Evolutionary conservation across 108 stramenopile species (phyloP), one percentile per base, ranked within the genome.

Genomic region (Licmophora abbreviata): DNA sequence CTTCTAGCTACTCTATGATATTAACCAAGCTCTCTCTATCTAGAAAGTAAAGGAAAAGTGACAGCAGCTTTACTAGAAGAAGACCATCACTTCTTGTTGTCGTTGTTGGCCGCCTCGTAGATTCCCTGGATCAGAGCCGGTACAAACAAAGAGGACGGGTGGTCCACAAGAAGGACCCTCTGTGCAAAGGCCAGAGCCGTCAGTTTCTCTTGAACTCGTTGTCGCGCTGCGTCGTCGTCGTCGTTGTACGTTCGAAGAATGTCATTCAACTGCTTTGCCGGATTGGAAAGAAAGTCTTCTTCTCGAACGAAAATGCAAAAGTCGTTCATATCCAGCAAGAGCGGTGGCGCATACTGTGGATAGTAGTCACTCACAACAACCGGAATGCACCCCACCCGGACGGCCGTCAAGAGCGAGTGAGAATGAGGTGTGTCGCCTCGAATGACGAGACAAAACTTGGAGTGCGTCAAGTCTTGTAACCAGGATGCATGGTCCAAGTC

Each of bases 321-420:
- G 44, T 74, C 67, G 1, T 60, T 14, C 35, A 47, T 36, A 10
- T 65, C 17, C 37, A 69, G 21, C 20, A 40, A 26, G 4, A 47
- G 46, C 18, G 32, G 34, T 25, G 51, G 41, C 4, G 54, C 10
- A 18, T 63, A 59, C 29, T 44, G 37, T 3, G 67, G 67, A 20
- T 54, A 59, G 0, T 27, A 31, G 55, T 74, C 67, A 4, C 41
- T 38, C 9, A 67, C 62, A 40, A 74, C 46, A 28, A 74, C 47
- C 11, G 73, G 73, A 4, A 74, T 49, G 29, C 73, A 74, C 22
- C 73, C 73, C 8, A 37, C 48, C 24, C 64, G 63, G 6, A 74
- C 42, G 12, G 62, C 29, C 29, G 47, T 31, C 27, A 29, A 45
- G 10, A 63, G 38, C 8, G 67, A 35, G 17, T 48, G 34, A 15